Conservation (phyloP, 371 early-diverging fungal species). For the Lichtheimia corymbifera region DNA sequence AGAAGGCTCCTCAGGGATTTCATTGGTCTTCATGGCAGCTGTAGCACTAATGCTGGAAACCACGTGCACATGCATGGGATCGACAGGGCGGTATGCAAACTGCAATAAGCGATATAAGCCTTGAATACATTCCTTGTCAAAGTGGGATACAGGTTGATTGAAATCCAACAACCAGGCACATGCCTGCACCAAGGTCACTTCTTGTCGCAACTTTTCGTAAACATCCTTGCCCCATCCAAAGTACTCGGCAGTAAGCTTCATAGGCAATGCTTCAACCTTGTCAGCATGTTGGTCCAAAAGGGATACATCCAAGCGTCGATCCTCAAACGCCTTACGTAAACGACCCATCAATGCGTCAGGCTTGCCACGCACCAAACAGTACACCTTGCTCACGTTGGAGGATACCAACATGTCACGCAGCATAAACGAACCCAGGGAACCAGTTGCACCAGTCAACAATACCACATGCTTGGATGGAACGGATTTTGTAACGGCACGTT, state of each 20-base stretch:
- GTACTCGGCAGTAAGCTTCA: conserved; percentile 18
- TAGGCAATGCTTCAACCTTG: conserved; percentile 15
- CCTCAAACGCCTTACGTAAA: conserved; percentile 24
- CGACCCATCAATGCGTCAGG: conserved; percentile 13
- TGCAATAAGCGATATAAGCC: conserved; percentile 39
- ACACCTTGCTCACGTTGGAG: conserved; percentile 25
- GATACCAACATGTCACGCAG: conserved; percentile 28
- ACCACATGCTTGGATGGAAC: conserved; percentile 21
- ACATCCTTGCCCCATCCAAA: conserved; percentile 32
- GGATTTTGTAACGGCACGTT: neutral
- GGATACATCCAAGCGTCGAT: conserved; percentile 18
- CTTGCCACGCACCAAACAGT: conserved; percentile 29
- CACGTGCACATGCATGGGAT: conserved; percentile 42
- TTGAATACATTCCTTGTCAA: conserved; percentile 35
- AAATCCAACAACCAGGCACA: conserved; percentile 45
- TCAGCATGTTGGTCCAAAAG: conserved; percentile 2
- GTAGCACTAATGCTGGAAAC: conserved; percentile 36
- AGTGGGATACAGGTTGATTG: conserved; percentile 32
- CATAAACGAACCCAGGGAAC: conserved; percentile 39
- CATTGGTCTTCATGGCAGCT: conserved; percentile 14
- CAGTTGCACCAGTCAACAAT: conserved; percentile 45
- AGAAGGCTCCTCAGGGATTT: conserved; percentile 25
- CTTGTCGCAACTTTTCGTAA: conserved; percentile 23
- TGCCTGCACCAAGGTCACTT: conserved; percentile 38
- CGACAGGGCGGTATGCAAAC: conserved; percentile 30